Conservation (phyloP, 495 filamentous ascomycete genomes). For the Symbiotaphrina buchneri region DNA sequence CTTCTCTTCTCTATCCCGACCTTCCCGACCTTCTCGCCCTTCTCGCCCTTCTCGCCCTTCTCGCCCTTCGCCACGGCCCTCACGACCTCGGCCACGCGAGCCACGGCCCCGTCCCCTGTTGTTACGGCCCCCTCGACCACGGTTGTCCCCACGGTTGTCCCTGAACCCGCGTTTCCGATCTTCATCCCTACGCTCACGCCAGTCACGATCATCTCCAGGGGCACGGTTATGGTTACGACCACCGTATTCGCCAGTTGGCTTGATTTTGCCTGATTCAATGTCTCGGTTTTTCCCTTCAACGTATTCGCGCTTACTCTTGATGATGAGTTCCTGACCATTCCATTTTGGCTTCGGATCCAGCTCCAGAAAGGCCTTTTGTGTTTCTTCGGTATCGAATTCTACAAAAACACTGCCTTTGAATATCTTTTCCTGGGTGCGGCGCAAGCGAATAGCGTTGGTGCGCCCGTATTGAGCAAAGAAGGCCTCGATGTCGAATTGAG, state of each 20-base stretch:
- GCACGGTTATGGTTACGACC: conserved; percentile 6
- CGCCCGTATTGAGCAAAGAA: conserved; percentile 69
- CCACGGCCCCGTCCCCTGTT: conserved; percentile 14
- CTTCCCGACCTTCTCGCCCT: conserved; percentile 6
- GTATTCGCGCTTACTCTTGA: conserved; percentile 80
- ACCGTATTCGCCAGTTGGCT: conserved; percentile 20
- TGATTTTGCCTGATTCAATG: conserved; percentile 49
- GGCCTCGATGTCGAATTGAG: conserved; percentile 81
- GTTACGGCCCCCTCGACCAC: conserved; percentile 21
- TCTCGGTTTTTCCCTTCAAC: conserved; percentile 51
- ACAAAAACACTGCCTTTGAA: conserved; percentile 96
- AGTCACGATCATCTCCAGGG: conserved; percentile 20
- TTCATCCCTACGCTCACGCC: conserved; percentile 41
- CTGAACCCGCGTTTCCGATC: conserved; percentile 40
- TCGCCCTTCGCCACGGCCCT: conserved; percentile 3
- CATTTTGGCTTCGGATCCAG: conserved; percentile 65
- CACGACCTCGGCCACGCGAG: conserved; percentile 7
- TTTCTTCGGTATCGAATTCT: conserved; percentile 59
- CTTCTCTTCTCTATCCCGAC: conserved; percentile 1
- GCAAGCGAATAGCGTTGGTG: conserved; percentile 66
- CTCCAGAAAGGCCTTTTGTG: conserved; percentile 51
- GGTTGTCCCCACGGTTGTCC: conserved; percentile 13
- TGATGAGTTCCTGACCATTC: conserved; percentile 44
- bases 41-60: too few species aligned
- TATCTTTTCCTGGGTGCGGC: conserved; percentile 37